These are phyloP conservation scores for Talaromyces liani DNA, from an alignment of 495 filamentous ascomycete species.

Conservation along the genomic window DNA sequence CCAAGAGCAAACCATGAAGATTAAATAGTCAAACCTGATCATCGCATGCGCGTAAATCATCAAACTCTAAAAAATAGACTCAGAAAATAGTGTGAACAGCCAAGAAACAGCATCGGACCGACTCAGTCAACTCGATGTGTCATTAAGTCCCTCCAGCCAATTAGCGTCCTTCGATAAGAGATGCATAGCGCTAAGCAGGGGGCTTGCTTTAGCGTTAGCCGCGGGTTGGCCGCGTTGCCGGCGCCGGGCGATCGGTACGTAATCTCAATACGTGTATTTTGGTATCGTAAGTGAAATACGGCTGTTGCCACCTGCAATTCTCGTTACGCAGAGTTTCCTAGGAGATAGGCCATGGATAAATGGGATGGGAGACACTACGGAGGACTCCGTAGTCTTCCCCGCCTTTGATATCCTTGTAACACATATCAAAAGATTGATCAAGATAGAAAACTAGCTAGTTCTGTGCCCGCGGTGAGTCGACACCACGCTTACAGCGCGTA, in stretches of 20 bases:
- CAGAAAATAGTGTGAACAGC: background rate
- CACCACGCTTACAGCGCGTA: conserved; percentile 1
- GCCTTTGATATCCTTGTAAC: background rate
- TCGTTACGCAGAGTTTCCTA: background rate
- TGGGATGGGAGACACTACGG: background rate
- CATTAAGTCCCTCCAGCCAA: background rate
- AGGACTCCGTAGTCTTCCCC: background rate
- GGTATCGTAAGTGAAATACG: background rate
- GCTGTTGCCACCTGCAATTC: background rate
- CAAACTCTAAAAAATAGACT: background rate
- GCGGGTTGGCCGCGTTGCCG: background rate
- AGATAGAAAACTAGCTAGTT: background rate
- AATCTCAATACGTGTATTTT: background rate
- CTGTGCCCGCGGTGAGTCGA: background rate
- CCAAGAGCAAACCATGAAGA: background rate
- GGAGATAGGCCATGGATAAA: background rate
- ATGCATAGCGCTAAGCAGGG: background rate
- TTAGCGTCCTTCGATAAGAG: background rate
- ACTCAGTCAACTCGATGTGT: conserved; percentile 9
- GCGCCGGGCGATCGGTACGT: conserved; percentile 4
- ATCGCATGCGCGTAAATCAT: background rate
- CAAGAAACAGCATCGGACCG: background rate
- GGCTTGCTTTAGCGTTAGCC: background rate
- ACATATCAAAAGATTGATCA: background rate
- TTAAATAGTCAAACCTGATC: background rate